A percentile compares a stretch with the other conserved stretches of the same genome.
Evolutionary conservation across 805 yeast genomes (phyloP).

Genomic region (Candida wancherniae): DNA sequence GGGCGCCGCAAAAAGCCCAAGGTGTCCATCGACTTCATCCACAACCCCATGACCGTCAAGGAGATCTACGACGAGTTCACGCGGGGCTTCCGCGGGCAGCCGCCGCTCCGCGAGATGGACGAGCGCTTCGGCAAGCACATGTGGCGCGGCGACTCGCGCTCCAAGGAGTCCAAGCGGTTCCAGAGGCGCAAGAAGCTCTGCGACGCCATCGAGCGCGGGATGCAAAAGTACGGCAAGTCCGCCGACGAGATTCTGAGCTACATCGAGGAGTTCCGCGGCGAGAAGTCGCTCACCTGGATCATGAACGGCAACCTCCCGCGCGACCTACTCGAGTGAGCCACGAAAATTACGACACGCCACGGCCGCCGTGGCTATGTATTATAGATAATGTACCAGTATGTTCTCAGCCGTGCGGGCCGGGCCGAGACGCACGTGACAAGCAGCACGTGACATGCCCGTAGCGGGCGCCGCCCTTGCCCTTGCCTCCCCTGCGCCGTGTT

Average conservation of each 20-base stretch:
- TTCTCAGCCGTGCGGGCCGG: no score
- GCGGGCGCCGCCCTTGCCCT: no score
- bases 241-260: slow-evolving; percentile 37
- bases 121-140: slow-evolving; percentile 39
- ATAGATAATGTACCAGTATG: no score
- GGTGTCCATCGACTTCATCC: slow-evolving; percentile 35
- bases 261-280: slow-evolving; percentile 40
- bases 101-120: slow-evolving; percentile 40
- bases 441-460: no score
- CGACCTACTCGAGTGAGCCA: slow-evolving; percentile 22
- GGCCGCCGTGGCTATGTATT: no score
- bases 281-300: slow-evolving; percentile 42
- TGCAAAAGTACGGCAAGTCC: slow-evolving; percentile 34
- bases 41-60: slow-evolving; percentile 41
- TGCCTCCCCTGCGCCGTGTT: no score
- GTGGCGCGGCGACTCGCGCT: slow-evolving; percentile 44
- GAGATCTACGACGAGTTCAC: slow-evolving; percentile 44
- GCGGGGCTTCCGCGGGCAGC: slow-evolving; percentile 41
- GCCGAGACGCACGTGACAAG: no score
- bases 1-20: slow-evolving; percentile 31
- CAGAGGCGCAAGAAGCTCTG: slow-evolving; percentile 41
- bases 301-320: slow-evolving; percentile 43
- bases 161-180: slow-evolving; percentile 40
- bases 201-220: slow-evolving; percentile 40
- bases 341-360: no score